phyloP scores from a whole-genome alignment of 139 green algal species.

The Chloropicon primus region DNA sequence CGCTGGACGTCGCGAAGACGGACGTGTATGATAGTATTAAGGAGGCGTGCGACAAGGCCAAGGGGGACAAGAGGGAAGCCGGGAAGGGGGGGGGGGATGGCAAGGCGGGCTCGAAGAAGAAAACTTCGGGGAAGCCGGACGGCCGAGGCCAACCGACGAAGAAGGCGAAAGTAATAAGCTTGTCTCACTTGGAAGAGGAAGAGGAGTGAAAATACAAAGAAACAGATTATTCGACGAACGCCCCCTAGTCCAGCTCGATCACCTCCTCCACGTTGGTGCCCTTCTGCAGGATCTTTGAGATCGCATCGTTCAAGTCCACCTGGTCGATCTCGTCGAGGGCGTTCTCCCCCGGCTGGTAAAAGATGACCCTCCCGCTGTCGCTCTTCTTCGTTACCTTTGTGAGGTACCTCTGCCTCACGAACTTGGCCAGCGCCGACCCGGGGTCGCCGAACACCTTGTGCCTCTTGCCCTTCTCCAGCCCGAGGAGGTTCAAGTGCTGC shows the following conservation, averaged over 20 bases:
- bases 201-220: slow-evolving; percentile 1
- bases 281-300: neutral
- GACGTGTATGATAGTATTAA: neutral
- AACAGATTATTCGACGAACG: too few relatives aligned
- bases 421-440: neutral
- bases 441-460: neutral
- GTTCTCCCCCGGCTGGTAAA: slow-evolving; percentile 1
- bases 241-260: neutral
- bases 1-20: slow-evolving; percentile 2
- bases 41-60: neutral
- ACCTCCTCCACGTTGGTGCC: neutral
- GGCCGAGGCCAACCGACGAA: neutral
- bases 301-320: neutral
- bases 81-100: neutral
- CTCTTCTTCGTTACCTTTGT: neutral
- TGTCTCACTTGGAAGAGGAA: slow-evolving; percentile 2
- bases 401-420: neutral
- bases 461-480: neutral
- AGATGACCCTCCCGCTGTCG: neutral
- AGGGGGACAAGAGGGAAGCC: neutral
- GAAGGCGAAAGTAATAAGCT: neutral
- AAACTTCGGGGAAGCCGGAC: neutral
- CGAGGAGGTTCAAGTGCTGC: neutral
- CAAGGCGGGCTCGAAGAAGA: neutral
- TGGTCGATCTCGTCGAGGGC: slow-evolving; percentile 2